Evolutionary conservation across 345 rosid genomes (phyloP).

Genomic region (Populus davidiana): DNA sequence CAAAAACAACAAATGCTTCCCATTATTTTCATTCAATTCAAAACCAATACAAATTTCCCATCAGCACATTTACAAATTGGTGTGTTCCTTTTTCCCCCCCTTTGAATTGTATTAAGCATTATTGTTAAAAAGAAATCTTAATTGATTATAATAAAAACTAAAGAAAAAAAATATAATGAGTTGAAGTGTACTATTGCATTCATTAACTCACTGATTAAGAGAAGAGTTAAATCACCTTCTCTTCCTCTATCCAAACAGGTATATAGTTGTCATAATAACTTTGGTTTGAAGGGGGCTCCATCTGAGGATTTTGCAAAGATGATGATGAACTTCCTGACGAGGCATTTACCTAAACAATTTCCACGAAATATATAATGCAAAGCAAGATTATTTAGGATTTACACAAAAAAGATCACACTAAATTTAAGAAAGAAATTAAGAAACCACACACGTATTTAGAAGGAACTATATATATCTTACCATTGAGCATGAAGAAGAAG

Average conservation of each 20-base stretch:
- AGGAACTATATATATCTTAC: constrained; percentile 22
- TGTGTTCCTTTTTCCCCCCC: not conserved
- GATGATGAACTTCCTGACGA: constrained; percentile 44
- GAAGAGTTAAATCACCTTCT: constrained; percentile 32
- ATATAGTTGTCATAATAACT: constrained; percentile 30
- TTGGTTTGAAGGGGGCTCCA: constrained; percentile 90
- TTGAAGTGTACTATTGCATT: not conserved
- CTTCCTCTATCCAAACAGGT: constrained; percentile 40
- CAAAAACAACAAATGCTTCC: not conserved
- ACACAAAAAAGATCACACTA: not conserved
- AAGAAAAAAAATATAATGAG: not conserved
- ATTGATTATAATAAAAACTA: not conserved
- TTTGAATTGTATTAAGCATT: not conserved
- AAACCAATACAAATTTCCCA: too few species aligned
- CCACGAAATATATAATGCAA: not conserved
- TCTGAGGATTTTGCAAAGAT: constrained; percentile 34
- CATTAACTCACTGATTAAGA: not conserved
- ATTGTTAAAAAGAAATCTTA: too few species aligned
- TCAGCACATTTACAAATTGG: not conserved
- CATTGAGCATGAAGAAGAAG: constrained; percentile 23
- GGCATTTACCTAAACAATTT: constrained; percentile 38
- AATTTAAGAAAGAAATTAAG: not conserved
- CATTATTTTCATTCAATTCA: too few species aligned
- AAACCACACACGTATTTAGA: not conserved
- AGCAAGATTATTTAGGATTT: not conserved